Conservation (phyloP, 768 basidiomycete genomes). For the Tulasnella sp. region DNA sequence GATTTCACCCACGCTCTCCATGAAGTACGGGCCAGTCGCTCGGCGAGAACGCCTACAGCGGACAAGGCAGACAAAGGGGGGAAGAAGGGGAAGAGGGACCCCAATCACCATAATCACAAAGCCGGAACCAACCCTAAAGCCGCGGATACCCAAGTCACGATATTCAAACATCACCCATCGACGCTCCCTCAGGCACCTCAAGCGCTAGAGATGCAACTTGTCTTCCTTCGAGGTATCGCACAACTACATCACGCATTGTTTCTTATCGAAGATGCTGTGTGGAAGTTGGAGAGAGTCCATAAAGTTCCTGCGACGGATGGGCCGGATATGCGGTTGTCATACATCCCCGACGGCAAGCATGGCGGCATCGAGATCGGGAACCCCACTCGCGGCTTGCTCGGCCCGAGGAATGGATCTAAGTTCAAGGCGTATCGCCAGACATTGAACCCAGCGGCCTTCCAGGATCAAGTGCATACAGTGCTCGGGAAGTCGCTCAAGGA, state of each 20-base stretch:
- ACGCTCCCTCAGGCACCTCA: conserved; percentile 69
- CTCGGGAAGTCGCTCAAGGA: conserved; percentile 71
- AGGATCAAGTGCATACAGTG: conserved; percentile 47
- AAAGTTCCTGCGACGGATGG: conserved; percentile 52
- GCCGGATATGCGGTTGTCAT: conserved; percentile 64
- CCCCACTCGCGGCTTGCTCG: conserved; percentile 58
- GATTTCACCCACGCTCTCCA: conserved; percentile 75
- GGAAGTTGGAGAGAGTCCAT: conserved; percentile 57
- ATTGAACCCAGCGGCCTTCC: conserved; percentile 45
- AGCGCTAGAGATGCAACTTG: conserved; percentile 72
- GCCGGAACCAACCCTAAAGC: conserved; percentile 31
- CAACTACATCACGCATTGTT: conserved; percentile 69
- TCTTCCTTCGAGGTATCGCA: conserved; percentile 75
- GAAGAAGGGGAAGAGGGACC: conserved; percentile 41
- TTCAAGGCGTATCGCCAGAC: conserved; percentile 47
- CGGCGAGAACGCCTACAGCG: conserved; percentile 39
- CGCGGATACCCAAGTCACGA: conserved; percentile 28
- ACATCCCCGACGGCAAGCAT: conserved; percentile 60
- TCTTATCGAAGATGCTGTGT: conserved; percentile 60
- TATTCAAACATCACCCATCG: conserved; percentile 43
- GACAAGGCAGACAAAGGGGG: conserved; percentile 30
- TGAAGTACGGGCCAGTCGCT: conserved; percentile 62
- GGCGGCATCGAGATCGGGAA: conserved; percentile 83
- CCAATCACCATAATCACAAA: conserved; percentile 38
- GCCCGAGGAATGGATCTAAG: conserved; percentile 47